Evolutionary conservation across 441 rosid genomes (phyloP).

Genomic region (Gossypium lobatum): DNA sequence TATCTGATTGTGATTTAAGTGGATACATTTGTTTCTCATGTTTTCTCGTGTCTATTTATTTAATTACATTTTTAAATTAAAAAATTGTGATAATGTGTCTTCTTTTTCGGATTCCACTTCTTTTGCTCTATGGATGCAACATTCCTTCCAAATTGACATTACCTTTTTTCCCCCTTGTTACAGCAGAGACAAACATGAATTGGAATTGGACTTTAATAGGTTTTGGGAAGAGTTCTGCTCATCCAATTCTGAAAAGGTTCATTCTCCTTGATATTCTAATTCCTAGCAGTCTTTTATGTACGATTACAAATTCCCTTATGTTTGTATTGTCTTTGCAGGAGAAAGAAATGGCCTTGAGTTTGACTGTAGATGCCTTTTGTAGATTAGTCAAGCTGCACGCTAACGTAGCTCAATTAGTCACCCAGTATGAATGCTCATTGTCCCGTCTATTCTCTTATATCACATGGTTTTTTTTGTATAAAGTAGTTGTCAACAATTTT

Average conservation of each 20-base stretch:
- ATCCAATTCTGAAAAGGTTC: constrained; percentile 94
- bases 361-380: constrained; percentile 89
- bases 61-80: not conserved
- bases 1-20: constrained; percentile 3
- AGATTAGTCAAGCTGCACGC: constrained; percentile 97
- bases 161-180: constrained; percentile 12
- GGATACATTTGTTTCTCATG: not conserved
- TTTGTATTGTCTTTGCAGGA: constrained; percentile 60
- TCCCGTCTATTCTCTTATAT: not conserved
- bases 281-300: not conserved
- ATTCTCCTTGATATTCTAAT: constrained; percentile 6
- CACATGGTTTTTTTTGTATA: constrained; percentile 2
- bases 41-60: not conserved
- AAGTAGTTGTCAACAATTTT: not conserved
- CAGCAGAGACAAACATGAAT: constrained; percentile 75
- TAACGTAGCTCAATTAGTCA: constrained; percentile 90
- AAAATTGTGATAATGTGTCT: not conserved
- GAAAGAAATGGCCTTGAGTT: constrained; percentile 96
- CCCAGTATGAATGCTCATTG: constrained; percentile 51
- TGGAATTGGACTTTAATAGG: constrained; percentile 98
- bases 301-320: constrained; percentile 2
- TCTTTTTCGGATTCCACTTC: constrained; percentile 1
- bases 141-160: constrained; percentile 1
- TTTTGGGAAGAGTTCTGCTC: constrained; percentile 99
- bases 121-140: not conserved